Percentiles rank a stretch among this genome's conserved stretches.
Evolutionary conservation across 129 eudicot species (phyloP).

Genomic region (Apium graveolens): DNA sequence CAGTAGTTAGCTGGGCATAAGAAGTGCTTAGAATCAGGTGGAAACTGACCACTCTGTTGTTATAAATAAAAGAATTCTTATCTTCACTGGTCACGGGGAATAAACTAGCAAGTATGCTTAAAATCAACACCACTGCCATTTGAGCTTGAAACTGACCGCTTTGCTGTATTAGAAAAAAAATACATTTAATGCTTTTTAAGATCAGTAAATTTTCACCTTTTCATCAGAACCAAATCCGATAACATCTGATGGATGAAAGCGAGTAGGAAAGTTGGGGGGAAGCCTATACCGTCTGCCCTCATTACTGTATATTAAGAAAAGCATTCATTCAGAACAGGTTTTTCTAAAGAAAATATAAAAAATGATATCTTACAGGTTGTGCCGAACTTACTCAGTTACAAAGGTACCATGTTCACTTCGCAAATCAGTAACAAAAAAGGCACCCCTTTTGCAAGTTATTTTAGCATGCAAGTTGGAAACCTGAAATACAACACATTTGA

Average conservation of each 20-base stretch:
- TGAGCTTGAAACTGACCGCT: neutral
- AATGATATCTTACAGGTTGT: neutral
- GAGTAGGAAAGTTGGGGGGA: constrained; percentile 75
- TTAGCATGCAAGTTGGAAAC: constrained; percentile 76
- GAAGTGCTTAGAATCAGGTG: neutral
- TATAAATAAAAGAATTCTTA: neutral
- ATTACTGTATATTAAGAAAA: constrained; percentile 36
- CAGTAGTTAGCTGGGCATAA: neutral
- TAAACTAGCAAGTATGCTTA: neutral
- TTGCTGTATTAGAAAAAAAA: neutral
- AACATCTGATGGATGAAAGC: constrained; percentile 71
- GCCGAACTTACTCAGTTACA: constrained; percentile 63
- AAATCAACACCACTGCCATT: neutral
- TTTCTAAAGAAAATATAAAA: neutral
- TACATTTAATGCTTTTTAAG: neutral
- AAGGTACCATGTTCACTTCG: constrained; percentile 87
- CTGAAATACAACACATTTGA: constrained; percentile 27
- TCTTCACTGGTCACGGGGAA: neutral
- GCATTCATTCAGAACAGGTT: neutral
- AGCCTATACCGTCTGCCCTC: constrained; percentile 69
- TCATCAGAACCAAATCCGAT: constrained; percentile 73
- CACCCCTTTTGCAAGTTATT: constrained; percentile 77
- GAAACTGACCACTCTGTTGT: neutral
- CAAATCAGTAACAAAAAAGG: constrained; percentile 75
- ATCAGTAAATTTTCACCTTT: constrained; percentile 35